These are phyloP conservation scores for Penicillium salamii DNA, from an alignment of 495 filamentous ascomycete species.

Conservation along the genomic window DNA sequence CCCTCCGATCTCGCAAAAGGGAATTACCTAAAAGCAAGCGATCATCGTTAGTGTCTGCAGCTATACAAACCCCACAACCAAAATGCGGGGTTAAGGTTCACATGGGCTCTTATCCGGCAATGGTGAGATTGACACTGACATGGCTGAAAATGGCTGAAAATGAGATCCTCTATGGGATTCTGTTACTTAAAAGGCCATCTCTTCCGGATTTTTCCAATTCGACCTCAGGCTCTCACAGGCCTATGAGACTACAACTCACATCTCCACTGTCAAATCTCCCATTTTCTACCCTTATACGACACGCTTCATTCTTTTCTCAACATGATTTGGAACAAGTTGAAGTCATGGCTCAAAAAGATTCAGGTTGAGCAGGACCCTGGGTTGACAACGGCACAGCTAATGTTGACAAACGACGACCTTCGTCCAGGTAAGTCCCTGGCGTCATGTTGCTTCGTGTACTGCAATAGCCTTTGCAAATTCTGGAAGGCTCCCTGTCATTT, in stretches of 20 bases:
- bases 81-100: constrained; percentile 12
- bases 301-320: background rate
- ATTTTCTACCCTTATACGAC: too few species aligned
- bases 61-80: background rate
- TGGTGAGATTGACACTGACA: background rate
- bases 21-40: too few species aligned
- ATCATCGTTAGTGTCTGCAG: background rate
- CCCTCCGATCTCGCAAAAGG: too few species aligned
- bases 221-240: background rate
- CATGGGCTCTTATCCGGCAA: background rate
- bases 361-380: constrained; percentile 73
- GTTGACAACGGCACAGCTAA: constrained; percentile 74
- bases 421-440: constrained; percentile 59
- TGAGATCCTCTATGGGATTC: too few species aligned
- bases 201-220: too few species aligned
- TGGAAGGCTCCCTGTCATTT: background rate
- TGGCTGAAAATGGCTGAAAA: too few species aligned
- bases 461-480: too few species aligned
- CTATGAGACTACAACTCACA: background rate
- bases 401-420: constrained; percentile 84
- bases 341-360: constrained; percentile 45
- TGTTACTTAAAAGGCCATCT: too few species aligned
- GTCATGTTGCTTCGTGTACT: constrained; percentile 2
- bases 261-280: too few species aligned
- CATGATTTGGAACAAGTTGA: constrained; percentile 18